Percentiles rank a stretch among this genome's conserved stretches.
Evolutionary conservation across 345 rosid species (phyloP).

Genomic region (Punica granatum): DNA sequence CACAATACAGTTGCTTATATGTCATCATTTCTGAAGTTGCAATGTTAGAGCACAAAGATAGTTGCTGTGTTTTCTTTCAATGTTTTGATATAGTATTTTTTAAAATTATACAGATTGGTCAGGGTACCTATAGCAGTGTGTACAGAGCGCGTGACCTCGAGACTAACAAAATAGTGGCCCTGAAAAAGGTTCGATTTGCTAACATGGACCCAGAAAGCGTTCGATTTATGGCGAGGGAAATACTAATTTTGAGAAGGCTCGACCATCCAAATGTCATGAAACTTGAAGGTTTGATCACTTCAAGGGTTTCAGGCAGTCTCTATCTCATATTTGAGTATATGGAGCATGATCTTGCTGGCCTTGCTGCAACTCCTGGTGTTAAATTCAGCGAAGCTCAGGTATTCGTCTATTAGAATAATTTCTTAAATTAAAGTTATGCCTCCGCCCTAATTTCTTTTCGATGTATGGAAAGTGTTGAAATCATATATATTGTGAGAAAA

Average conservation of each 20-base stretch:
- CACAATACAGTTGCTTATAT: neutral
- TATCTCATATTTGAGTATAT: constrained; percentile 54
- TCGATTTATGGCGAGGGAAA: constrained; percentile 65
- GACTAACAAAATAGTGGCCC: constrained; percentile 43
- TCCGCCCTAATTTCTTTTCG: neutral
- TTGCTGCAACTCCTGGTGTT: constrained; percentile 31
- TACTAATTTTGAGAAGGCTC: constrained; percentile 40
- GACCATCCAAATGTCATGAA: constrained; percentile 61
- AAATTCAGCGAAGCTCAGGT: constrained; percentile 54
- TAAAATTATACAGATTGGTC: constrained; percentile 54
- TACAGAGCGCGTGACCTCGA: constrained; percentile 55
- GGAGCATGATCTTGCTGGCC: constrained; percentile 63
- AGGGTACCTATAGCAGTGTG: constrained; percentile 61
- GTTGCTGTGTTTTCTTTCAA: neutral
- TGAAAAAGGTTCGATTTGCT: constrained; percentile 57
- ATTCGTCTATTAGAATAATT: neutral
- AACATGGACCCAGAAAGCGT: constrained; percentile 66
- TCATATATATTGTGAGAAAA: neutral
- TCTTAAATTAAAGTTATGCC: neutral
- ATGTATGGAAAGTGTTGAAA: neutral
- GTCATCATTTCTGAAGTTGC: neutral
- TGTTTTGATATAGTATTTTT: too few species aligned
- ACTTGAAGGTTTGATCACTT: constrained; percentile 50
- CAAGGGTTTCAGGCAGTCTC: constrained; percentile 43
- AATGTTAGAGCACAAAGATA: neutral